Evolutionary conservation across 352 stramenopile species (phyloP), one percentile per base, ranked within the genome.

Genomic region (Phytophthora palmivora): DNA sequence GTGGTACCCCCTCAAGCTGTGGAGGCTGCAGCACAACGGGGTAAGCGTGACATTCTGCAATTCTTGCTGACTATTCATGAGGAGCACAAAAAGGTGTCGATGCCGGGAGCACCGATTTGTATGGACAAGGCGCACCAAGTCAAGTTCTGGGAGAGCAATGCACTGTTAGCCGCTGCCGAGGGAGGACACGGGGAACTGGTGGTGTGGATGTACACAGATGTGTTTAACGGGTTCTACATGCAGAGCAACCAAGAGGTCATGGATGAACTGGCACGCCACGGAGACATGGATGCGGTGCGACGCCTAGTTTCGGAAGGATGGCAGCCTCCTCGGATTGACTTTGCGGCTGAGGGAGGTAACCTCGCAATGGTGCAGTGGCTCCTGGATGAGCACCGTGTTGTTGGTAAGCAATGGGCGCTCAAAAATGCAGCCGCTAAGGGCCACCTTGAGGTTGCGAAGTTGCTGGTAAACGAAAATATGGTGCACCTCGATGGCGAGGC

Each of bases 91-190:
- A 53, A 58, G 46, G 18, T 24, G 30, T 58, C 60, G 11, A 50
- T 56, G 55, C 60, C 52, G 11, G 60, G 45, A 4, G 44, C 38
- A 6, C 55, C 22, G 18, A 16, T 7, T 30, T 16, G 16, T 6
- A 8, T 16, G 14, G 22, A 57, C 1, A 63, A 63, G 33, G 55
- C 58, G 6, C 58, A 70, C 24, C 52, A 70, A 21, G 45, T 66
- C 42, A 62, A 68, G 30, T 72, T 75, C 22, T 75, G 67, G 67
- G 67, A 69, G 14, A 69, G 61, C 21, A 72, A 68, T 22, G 61
- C 38, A 3, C 28, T 75, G 3, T 26, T 68, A 10, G 60, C 58
- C 48, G 66, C 60, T 46, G 67, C 58, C 9, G 39, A 43, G 6
- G 46, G 53, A 47, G 52, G 64, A 19, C 61, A 75, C 18, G 55